Base-by-base conservation (phyloP, 345 rosid genomes). In the Pistacia vera region DNA sequence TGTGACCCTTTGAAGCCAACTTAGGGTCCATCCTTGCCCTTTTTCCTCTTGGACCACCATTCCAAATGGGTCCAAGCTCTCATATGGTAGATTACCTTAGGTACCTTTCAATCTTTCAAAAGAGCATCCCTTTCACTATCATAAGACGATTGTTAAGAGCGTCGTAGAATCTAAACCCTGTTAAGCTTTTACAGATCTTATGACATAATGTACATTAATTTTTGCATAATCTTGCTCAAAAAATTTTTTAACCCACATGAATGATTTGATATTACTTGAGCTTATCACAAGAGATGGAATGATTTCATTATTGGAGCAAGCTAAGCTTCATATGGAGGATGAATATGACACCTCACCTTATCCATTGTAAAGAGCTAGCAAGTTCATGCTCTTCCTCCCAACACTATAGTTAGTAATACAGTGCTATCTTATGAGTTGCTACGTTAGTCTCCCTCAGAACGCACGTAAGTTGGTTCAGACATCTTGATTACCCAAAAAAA, bases 301-400 rank as follows among this genome's bases (percentile, higher is more conserved):
- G 33, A 57, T 58, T 38, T 71, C 54, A 57, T 36, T 68, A 57
- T 36, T 68, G 48, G 35, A 4, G 7, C 51, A 6, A 44, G 17
- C 28, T 55, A 11, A 36, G 10, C 55, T 51, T 69, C 25, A 28
- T 71, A 5, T 28, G 68, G 61, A 48, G 69, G 77, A 35, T 54
- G 70, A 64, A 54, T 52, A 74, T 64, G 38, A 54, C 76, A 73
- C 48, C 61, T 73, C 60, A 52, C 14, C 36, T 73, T 73, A 63
- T 62, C 48, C 60, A 73, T 62, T 61, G 11, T 18, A 20, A 46
- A 66, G 17, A 41, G 61, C 28, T 13, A 66, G 36, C 55, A n/a
- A 16, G 12, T 22, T 4, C 61, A 18, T 2, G 56, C 63, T n/a
- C 35, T 36, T 63, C 30, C 61, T 63, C 51, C 11, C 69, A 73